A percentile compares a stretch with the other conserved stretches of the same genome.
Evolutionary conservation across 345 rosid genomes (phyloP).

Genomic region (Lepidium sativum): DNA sequence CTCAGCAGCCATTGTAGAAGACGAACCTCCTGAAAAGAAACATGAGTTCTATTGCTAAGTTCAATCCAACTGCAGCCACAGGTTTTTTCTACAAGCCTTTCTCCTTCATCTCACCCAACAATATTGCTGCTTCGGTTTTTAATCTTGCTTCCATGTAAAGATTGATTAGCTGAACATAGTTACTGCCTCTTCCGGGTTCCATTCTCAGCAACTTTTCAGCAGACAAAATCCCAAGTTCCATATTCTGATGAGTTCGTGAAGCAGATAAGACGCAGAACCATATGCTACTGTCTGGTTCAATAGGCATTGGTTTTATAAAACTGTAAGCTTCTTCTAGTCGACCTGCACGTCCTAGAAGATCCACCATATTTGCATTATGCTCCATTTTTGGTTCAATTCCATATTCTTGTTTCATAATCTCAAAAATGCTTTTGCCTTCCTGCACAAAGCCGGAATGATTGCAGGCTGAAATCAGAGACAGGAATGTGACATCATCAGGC

Average conservation of each 20-base stretch:
- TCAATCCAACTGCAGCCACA: constrained; percentile 86
- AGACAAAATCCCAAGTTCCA: constrained; percentile 59
- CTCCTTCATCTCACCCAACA: constrained; percentile 52
- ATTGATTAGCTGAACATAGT: constrained; percentile 55
- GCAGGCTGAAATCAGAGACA: constrained; percentile 66
- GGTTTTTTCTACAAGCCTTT: constrained; percentile 60
- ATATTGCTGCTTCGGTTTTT: constrained; percentile 47
- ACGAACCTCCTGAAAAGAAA: constrained; percentile 53
- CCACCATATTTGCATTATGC: constrained; percentile 63
- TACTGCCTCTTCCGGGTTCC: constrained; percentile 54
- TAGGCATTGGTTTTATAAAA: constrained; percentile 46
- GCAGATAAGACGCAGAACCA: constrained; percentile 72
- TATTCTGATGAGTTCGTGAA: constrained; percentile 43
- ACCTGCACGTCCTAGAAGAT: constrained; percentile 76
- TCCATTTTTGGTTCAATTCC: constrained; percentile 48
- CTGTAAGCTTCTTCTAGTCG: constrained; percentile 48
- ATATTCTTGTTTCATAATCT: constrained; percentile 44
- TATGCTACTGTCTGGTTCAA: constrained; percentile 47
- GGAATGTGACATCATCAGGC: constrained; percentile 62
- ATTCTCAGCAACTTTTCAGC: constrained; percentile 42
- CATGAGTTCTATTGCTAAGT: constrained; percentile 31
- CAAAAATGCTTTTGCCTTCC: constrained; percentile 48
- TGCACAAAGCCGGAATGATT: constrained; percentile 67
- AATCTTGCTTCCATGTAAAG: constrained; percentile 58
- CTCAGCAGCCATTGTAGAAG: constrained; percentile 34